phyloP scores from a whole-genome alignment of 1,284 basidiomycete species.

The Pulchroboletus neoregius region DNA sequence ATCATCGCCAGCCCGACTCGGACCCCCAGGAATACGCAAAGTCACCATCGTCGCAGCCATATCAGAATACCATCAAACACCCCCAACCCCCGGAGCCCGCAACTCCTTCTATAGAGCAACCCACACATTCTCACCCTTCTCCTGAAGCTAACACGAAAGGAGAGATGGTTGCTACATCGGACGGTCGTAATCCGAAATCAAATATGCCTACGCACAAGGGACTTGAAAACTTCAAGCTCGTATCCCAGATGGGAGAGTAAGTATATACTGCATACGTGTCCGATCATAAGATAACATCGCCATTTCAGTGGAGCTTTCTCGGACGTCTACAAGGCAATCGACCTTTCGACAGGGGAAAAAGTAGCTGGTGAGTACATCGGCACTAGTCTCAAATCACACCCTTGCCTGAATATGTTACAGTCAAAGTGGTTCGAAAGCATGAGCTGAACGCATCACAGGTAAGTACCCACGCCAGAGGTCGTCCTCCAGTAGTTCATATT shows the following conservation, averaged over 20 bases:
- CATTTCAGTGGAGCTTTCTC: constrained; percentile 87
- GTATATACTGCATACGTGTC: constrained; percentile 33
- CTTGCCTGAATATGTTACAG: constrained; percentile 37
- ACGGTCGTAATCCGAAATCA: constrained; percentile 69
- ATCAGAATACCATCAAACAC: constrained; percentile 29
- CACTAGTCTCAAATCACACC: constrained; percentile 9
- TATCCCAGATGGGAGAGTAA: constrained; percentile 96
- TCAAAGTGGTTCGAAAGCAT: constrained; percentile 97
- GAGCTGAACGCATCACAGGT: constrained; percentile 96
- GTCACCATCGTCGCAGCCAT: constrained; percentile 30
- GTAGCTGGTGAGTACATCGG: constrained; percentile 67
- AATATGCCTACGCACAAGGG: constrained; percentile 84
- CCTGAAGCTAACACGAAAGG: constrained; percentile 50
- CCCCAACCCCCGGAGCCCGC: constrained; percentile 29
- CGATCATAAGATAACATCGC: constrained; percentile 11
- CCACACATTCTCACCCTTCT: constrained; percentile 29
- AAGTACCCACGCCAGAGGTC: constrained; percentile 39
- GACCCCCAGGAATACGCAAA: constrained; percentile 30
- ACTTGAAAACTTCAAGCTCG: constrained; percentile 76
- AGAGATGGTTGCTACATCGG: constrained; percentile 66
- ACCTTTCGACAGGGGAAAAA: constrained; percentile 72
- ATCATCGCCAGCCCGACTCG: constrained; percentile 38
- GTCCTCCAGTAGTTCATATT: constrained; percentile 34
- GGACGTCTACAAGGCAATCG: constrained; percentile 93
- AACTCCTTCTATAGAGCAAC: constrained; percentile 32